These are phyloP conservation scores for Colletotrichum cordylinicola DNA, from an alignment of 2,329 filamentous ascomycete genomes.

Conservation along the genomic window DNA sequence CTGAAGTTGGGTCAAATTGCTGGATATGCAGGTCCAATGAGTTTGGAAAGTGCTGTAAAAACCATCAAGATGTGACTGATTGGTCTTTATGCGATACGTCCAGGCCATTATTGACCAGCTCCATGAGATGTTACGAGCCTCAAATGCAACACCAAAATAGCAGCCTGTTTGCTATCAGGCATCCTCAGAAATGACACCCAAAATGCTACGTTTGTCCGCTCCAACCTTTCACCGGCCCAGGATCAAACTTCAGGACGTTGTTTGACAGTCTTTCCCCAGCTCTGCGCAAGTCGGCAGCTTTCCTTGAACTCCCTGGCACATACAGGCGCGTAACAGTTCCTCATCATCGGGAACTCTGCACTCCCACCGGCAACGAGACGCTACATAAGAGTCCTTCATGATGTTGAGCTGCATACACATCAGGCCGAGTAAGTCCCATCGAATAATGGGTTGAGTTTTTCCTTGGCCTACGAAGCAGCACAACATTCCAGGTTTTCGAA, in stretches of 20 bases:
- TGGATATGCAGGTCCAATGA: background rate
- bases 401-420: background rate
- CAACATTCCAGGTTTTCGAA: background rate
- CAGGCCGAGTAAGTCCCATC: background rate
- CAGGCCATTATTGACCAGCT: background rate
- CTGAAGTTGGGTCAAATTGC: background rate
- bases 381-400: background rate
- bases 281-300: background rate
- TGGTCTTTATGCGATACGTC: background rate
- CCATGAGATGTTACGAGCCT: background rate
- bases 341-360: background rate
- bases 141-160: background rate
- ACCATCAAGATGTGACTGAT: background rate
- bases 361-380: background rate
- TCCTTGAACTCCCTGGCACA: background rate
- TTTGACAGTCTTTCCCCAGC: background rate
- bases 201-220: background rate
- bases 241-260: background rate
- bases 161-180: background rate
- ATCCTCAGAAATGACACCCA: background rate
- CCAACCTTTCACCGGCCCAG: background rate
- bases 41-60: background rate
- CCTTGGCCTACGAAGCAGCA: background rate
- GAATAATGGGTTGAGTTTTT: background rate
- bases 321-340: background rate